Evolutionary conservation across 2,329 filamentous ascomycete species (phyloP).

Genomic region (Fusarium oligoseptatum): DNA sequence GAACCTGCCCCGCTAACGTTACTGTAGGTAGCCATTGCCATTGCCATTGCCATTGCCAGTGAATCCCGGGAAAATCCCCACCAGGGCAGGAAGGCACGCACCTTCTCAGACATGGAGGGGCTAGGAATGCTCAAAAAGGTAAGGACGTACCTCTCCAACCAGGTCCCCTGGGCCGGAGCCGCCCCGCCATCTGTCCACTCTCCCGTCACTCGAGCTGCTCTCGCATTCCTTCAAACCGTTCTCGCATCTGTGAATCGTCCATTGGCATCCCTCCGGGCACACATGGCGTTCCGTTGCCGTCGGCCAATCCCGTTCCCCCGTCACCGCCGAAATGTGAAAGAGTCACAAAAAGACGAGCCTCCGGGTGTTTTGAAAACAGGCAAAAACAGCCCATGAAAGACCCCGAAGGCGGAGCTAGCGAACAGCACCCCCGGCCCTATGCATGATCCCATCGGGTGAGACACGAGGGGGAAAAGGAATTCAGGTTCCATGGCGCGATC

Average conservation of each 20-base stretch:
- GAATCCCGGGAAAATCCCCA: slow-evolving; percentile 28
- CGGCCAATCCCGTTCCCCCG: slow-evolving; percentile 19
- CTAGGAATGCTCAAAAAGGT: not conserved
- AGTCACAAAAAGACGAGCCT: not conserved
- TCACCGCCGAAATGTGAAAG: slow-evolving; percentile 2
- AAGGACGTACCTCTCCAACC: not conserved
- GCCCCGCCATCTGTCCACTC: slow-evolving; percentile 38
- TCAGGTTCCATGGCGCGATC: slow-evolving; percentile 33
- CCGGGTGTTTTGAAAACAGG: not conserved
- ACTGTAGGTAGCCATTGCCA: not conserved
- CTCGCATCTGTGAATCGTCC: slow-evolving; percentile 25
- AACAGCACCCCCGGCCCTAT: slow-evolving; percentile 7
- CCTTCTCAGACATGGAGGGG: not conserved
- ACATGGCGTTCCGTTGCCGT: slow-evolving; percentile 3
- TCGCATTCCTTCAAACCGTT: not conserved
- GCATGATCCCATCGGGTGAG: slow-evolving; percentile 13
- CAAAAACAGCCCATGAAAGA: slow-evolving; percentile 27
- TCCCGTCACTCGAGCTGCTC: not conserved
- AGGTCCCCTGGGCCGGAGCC: slow-evolving; percentile 29
- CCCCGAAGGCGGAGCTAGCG: slow-evolving; percentile 25
- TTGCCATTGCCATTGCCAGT: not conserved
- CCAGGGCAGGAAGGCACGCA: not conserved
- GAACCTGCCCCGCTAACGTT: slow-evolving; percentile 15
- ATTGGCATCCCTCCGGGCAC: slow-evolving; percentile 22
- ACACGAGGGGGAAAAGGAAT: slow-evolving; percentile 17